These are phyloP conservation scores for Malassezia equina DNA, from an alignment of 1,284 basidiomycete genomes.

Conservation along the genomic window DNA sequence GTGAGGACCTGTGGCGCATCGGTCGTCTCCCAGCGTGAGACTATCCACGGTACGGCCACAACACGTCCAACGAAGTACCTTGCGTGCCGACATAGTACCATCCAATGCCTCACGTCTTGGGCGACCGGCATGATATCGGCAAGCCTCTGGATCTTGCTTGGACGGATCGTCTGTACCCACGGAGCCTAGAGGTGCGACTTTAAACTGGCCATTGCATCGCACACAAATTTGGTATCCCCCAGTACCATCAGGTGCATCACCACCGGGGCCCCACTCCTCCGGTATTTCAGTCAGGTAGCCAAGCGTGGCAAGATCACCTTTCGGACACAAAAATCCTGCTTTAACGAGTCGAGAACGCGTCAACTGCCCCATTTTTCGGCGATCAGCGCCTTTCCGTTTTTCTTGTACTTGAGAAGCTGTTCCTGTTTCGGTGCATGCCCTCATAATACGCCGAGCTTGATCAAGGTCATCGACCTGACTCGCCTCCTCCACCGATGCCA, in stretches of 20 bases:
- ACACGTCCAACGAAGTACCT: slow-evolving; percentile 34
- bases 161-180: slow-evolving; percentile 4
- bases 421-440: slow-evolving; percentile 29
- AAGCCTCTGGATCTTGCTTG: slow-evolving; percentile 25
- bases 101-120: slow-evolving; percentile 22
- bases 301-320: slow-evolving; percentile 22
- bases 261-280: slow-evolving; percentile 22
- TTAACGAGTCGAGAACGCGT: slow-evolving; percentile 20
- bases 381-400: slow-evolving; percentile 20
- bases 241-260: slow-evolving; percentile 19
- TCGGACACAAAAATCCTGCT: slow-evolving; percentile 28
- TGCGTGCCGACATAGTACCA: slow-evolving; percentile 1
- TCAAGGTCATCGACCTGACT: slow-evolving; percentile 1
- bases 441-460: not conserved
- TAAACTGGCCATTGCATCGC: slow-evolving; percentile 31
- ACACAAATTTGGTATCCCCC: slow-evolving; percentile 33
- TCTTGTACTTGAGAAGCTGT: slow-evolving; percentile 23
- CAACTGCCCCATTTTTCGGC: slow-evolving; percentile 18
- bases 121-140: slow-evolving; percentile 26
- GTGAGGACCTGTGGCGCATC: slow-evolving; percentile 37
- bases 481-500: slow-evolving; percentile 9
- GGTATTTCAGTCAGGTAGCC: slow-evolving; percentile 28
- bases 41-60: slow-evolving; percentile 30
- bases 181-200: slow-evolving; percentile 25
- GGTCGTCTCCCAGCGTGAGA: slow-evolving; percentile 24